Conservation (phyloP, 2,329 filamentous ascomycete species). For the Trichoderma sp. region DNA sequence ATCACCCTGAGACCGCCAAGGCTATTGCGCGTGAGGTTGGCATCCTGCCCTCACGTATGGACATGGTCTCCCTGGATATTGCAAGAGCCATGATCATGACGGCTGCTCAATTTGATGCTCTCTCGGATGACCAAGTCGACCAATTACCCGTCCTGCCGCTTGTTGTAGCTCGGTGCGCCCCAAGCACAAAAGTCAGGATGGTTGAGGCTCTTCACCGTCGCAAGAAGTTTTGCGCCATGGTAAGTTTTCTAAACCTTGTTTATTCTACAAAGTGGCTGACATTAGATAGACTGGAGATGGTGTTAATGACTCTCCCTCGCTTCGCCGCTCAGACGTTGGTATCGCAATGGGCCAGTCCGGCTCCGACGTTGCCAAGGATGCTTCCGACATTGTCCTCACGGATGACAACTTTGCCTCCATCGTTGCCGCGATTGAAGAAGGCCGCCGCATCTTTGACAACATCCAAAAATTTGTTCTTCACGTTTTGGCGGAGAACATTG, state of each 20-base stretch:
- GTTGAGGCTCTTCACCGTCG: not conserved
- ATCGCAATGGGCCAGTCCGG: constrained; percentile 57
- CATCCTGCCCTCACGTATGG: not conserved
- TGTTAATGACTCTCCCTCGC: not conserved
- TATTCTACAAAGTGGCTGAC: not conserved
- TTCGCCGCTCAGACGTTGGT: not conserved
- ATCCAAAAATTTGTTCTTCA: constrained; percentile 73
- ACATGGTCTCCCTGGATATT: not conserved
- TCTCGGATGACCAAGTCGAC: not conserved
- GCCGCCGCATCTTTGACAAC: constrained; percentile 70
- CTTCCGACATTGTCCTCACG: constrained; percentile 67
- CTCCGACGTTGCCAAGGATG: constrained; percentile 72
- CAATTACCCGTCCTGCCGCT: not conserved
- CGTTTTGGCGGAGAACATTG: constrained; percentile 68
- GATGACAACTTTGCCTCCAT: constrained; percentile 75
- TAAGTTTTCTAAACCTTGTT: not conserved
- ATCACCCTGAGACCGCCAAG: not conserved
- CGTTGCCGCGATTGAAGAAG: constrained; percentile 70
- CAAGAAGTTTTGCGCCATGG: not conserved
- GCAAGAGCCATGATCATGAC: not conserved
- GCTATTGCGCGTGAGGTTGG: not conserved
- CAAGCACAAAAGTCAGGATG: not conserved
- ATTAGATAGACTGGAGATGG: not conserved
- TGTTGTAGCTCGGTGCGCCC: not conserved
- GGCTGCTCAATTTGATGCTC: not conserved